Evolutionary conservation across 768 basidiomycete genomes (phyloP).

Genomic region (Tephrocybe sp.): DNA sequence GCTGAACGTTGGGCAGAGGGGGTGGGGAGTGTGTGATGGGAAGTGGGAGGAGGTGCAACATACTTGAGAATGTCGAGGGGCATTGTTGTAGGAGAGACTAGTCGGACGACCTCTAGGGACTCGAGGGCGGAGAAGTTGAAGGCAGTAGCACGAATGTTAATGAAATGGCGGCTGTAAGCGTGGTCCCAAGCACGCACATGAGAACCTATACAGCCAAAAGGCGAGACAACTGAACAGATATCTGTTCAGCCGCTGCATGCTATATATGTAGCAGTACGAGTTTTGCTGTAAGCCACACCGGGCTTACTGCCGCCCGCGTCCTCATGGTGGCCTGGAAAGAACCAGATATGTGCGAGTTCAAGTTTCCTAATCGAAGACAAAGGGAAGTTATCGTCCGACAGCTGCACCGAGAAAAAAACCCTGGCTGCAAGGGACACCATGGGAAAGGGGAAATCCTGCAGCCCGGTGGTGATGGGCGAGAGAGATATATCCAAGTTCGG

Average conservation of each 20-base stretch:
- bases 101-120: constrained; percentile 7
- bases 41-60: not conserved
- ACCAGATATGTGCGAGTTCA: constrained; percentile 4
- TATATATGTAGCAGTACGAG: too few species aligned
- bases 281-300: too few species aligned
- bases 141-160: not conserved
- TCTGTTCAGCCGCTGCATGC: too few species aligned
- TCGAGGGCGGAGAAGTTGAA: constrained; percentile 8
- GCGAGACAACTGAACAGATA: too few species aligned
- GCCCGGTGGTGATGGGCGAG: constrained; percentile 4
- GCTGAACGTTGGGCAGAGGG: constrained; percentile 2
- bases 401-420: not conserved
- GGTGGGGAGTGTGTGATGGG: not conserved
- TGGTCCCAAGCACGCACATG: too few species aligned
- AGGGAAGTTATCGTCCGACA: too few species aligned
- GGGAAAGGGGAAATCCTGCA: not conserved
- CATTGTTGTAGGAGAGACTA: constrained; percentile 6
- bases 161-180: too few species aligned
- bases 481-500: constrained; percentile 4
- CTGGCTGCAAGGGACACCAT: not conserved
- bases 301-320: not conserved
- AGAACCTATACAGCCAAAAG: too few species aligned
- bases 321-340: not conserved
- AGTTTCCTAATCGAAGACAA: constrained; percentile 7
- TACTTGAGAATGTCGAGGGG: constrained; percentile 12